Evolutionary conservation across 768 basidiomycete genomes (phyloP), one percentile per base, ranked within the genome.

Genomic region (Amanita thiersii): DNA sequence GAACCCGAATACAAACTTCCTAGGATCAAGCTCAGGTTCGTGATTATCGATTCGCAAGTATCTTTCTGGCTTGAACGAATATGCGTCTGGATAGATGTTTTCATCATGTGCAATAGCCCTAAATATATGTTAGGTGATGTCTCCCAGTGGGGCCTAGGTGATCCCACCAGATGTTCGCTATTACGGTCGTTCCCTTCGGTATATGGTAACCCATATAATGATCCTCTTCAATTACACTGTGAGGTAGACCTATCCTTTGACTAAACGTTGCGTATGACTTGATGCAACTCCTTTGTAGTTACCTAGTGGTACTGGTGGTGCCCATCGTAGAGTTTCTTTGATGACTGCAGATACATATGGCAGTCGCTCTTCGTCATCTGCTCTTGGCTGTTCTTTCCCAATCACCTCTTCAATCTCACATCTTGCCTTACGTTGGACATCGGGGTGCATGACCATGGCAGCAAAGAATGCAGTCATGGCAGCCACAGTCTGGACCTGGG

Each of bases 361-460:
- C 14, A 62, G 46, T n/a, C n/a, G n/a, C n/a, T n/a, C n/a, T n/a
- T n/a, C n/a, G n/a, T n/a, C n/a, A n/a, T n/a, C n/a, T n/a, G n/a
- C n/a, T n/a, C n/a, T n/a, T n/a, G n/a, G n/a, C n/a, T n/a, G n/a
- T n/a, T 55, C 51, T 7, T 39, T 39, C 3, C 62, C 63, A 14
- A 58, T 40, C 8, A 66, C 52, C 1, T 38, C 33, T 24, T 71
- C 66, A 8, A 73, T 53, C 34, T 69, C 70, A 4, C 45, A 47
- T 36, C 69, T 68, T 1, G 64, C 67, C 19, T 55, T 56, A 38
- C 42, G 49, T 49, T 65, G 63, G 1, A 59, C 56, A 0, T 65
- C 62, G 1, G 68, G 70, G 37, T 67, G 46, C 5, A 59, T 40
- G 2, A 57, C 51, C 65, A 70, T 67, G 3, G 60, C 51, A 14